Conservation (phyloP, 768 basidiomycete species). For the Pulveroboletus sp. region DNA sequence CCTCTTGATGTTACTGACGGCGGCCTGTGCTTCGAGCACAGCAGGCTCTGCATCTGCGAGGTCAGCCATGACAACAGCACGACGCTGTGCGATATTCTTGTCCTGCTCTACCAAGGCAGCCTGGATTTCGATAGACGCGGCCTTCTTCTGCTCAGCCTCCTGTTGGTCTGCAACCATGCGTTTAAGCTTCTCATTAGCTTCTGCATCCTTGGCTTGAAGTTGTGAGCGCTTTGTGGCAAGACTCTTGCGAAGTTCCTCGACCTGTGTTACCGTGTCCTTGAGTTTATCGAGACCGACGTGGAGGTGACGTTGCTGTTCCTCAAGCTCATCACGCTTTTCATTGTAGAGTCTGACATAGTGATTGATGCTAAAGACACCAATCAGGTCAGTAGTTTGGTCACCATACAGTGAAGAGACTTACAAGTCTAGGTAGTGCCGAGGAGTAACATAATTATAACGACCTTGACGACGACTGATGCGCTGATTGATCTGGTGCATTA, state of each 20-base stretch:
- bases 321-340: slow-evolving; percentile 95
- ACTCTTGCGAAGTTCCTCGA: slow-evolving; percentile 93
- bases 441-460: slow-evolving; percentile 95
- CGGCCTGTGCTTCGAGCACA: slow-evolving; percentile 88
- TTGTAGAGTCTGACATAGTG: slow-evolving; percentile 94
- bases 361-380: slow-evolving; percentile 63
- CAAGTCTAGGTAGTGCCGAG: slow-evolving; percentile 98
- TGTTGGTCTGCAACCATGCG: slow-evolving; percentile 99
- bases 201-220: slow-evolving; percentile 86
- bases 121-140: slow-evolving; percentile 93
- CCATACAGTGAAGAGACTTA: slow-evolving; percentile 42
- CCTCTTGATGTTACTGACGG: slow-evolving; percentile 95
- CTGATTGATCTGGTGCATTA: slow-evolving; percentile 84
- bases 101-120: slow-evolving; percentile 91
- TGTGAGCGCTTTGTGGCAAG: slow-evolving; percentile 91
- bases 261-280: slow-evolving; percentile 91
- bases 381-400: slow-evolving; percentile 1
- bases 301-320: slow-evolving; percentile 97
- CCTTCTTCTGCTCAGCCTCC: slow-evolving; percentile 97
- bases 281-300: slow-evolving; percentile 98
- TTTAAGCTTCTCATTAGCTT: slow-evolving; percentile 95
- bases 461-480: slow-evolving; percentile 88
- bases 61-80: slow-evolving; percentile 87
- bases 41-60: slow-evolving; percentile 98
- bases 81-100: slow-evolving; percentile 80